These are phyloP conservation scores for Naegleria fowleri DNA, from an alignment of 208 protist genomes.

Conservation along the genomic window DNA sequence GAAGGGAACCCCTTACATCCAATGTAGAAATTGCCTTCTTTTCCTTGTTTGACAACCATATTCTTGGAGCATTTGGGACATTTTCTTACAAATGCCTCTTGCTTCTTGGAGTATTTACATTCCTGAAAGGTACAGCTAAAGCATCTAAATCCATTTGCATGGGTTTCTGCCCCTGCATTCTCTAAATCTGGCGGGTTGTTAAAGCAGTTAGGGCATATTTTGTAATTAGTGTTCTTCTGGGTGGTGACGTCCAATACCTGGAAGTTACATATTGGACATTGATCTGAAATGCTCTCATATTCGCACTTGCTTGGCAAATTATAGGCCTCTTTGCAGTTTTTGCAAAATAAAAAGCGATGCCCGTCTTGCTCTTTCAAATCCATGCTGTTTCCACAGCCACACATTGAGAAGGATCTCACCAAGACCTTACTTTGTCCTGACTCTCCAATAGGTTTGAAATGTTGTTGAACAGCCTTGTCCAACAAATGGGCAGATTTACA, in stretches of 20 bases:
- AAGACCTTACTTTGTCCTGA: not conserved
- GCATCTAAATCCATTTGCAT: not conserved
- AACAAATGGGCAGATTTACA: not conserved
- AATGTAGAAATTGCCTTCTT: not conserved
- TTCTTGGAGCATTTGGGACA: not conserved
- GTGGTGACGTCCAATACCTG: constrained; percentile 55
- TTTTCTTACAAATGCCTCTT: not conserved
- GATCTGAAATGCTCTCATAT: constrained; percentile 49
- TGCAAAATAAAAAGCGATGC: not conserved
- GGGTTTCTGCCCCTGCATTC: not conserved
- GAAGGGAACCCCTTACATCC: not conserved
- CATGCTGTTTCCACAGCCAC: not conserved
- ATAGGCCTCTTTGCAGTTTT: not conserved
- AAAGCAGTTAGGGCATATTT: constrained; percentile 67
- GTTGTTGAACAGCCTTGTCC: not conserved
- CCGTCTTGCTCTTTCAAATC: not conserved
- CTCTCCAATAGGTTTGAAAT: not conserved
- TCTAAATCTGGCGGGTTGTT: constrained; percentile 51
- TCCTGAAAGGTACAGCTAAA: not conserved
- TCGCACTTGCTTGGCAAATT: not conserved
- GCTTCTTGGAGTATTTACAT: not conserved
- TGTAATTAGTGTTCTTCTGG: constrained; percentile 65
- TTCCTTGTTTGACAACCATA: not conserved
- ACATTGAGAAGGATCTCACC: not conserved
- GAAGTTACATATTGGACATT: constrained; percentile 63